These are phyloP conservation scores for Amphibolis antarctica DNA, from an alignment of 106 monocot genomes.

Conservation along the genomic window DNA sequence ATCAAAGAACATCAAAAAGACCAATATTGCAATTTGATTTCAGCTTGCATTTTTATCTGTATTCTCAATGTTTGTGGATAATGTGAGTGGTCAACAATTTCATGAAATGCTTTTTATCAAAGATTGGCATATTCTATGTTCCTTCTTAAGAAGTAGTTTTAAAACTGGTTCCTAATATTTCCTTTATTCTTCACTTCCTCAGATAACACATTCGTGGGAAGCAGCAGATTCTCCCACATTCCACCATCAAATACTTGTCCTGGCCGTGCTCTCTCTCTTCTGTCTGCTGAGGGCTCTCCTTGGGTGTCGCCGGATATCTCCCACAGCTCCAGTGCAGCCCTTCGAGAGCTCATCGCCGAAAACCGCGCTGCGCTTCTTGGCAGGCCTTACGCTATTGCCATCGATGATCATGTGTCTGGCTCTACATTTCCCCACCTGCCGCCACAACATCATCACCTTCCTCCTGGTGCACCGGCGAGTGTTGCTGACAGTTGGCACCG, in stretches of 20 bases:
- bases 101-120: no score
- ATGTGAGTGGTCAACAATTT: no score
- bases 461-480: slow-evolving; percentile 3
- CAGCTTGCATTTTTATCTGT: no score
- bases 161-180: no score
- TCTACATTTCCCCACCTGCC: not conserved
- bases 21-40: no score
- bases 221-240: slow-evolving; percentile 14
- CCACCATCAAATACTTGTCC: slow-evolving; percentile 24
- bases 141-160: no score
- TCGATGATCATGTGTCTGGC: not conserved
- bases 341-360: slow-evolving; percentile 57
- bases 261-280: slow-evolving; percentile 86
- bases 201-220: slow-evolving; percentile 2
- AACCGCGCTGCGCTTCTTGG: slow-evolving; percentile 53
- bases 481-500: slow-evolving; percentile 16
- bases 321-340: slow-evolving; percentile 44
- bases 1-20: no score
- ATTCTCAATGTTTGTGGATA: no score
- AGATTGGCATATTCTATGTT: no score
- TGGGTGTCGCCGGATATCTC: slow-evolving; percentile 51
- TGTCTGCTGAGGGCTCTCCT: slow-evolving; percentile 44
- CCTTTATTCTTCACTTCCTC: not conserved
- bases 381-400: not conserved
- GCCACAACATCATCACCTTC: slow-evolving; percentile 14